Base-by-base conservation (phyloP, 495 filamentous ascomycete genomes). In the Neurospora sp. region DNA sequence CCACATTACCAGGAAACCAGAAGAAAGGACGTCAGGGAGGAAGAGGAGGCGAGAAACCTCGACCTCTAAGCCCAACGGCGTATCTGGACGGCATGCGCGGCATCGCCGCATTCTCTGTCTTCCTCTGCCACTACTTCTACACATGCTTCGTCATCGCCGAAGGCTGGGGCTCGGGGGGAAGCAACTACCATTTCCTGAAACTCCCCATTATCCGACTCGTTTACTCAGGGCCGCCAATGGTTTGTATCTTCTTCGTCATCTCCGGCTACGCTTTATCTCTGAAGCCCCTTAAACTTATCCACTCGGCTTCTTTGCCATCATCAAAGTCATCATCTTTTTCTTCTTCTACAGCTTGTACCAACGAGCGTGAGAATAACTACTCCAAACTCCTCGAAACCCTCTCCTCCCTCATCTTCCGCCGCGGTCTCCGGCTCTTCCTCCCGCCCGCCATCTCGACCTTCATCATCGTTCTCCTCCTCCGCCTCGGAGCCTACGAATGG, bases 231-330 rank as follows among this genome's bases (percentile, higher is more conserved):
- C 88, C 89, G 70, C 89, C 91, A 35, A 91, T 91, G 88, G 91
- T 93, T 38, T 87, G 87, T 79, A 87, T 92, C 71, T 93, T 93
- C 83, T 93, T 93, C 81, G 89, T 93, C 71, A 88, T 94, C 69
- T 92, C 90, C 5, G 91, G 92, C 75, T 92, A 91, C 76, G 91
- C 91, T 1, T 85, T 93, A 8, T 88, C 87, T 69, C 85, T 89
- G 38, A 90, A 90, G 70, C 90, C 92, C 0, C 77, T 93, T 9
- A 89, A 87, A 74, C 84, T 88, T 23, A 85, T 87, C 54, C 88
- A 87, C 40, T 35, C 54, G 0, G 27, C 20, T 35, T 62, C 54
- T 35, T 16, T 5, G 1, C 2, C 35, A 35, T 35, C 35, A 35
- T 35, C n/a, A n/a, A n/a, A n/a, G n/a, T n/a, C 27, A 31, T 7